Evolutionary conservation across 805 yeast species (phyloP).

Genomic region (Ogataea parapolymorpha): DNA sequence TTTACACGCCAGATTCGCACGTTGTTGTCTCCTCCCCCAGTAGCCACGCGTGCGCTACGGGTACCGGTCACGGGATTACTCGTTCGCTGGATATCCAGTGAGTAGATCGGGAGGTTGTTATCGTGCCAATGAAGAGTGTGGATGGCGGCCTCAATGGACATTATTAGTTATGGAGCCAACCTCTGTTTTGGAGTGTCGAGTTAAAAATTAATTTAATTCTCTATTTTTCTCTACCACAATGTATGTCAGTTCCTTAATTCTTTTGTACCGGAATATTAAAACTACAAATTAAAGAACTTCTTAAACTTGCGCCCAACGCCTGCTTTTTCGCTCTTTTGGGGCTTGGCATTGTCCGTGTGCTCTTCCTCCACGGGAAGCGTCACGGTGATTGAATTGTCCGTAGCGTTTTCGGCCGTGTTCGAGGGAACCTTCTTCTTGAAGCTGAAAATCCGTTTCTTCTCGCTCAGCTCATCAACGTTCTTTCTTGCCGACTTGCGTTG

Average conservation of each 20-base stretch:
- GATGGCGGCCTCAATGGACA: constrained; percentile 37
- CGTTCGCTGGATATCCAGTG: constrained; percentile 58
- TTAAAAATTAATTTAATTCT: background rate
- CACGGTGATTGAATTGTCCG: constrained; percentile 2
- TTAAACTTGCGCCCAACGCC: constrained; percentile 23
- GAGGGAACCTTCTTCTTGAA: constrained; percentile 4
- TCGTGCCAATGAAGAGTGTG: constrained; percentile 72
- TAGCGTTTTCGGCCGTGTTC: background rate
- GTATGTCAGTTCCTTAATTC: too few species aligned
- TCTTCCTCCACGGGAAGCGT: constrained; percentile 5
- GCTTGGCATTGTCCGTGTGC: constrained; percentile 1
- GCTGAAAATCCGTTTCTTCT: constrained; percentile 11
- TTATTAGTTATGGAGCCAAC: background rate
- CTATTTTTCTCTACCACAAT: background rate
- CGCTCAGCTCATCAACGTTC: constrained; percentile 16
- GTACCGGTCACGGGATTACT: constrained; percentile 1
- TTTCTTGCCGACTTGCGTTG: constrained; percentile 24
- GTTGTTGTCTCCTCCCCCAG: constrained; percentile 94
- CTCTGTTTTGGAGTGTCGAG: background rate
- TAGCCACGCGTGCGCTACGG: constrained; percentile 54
- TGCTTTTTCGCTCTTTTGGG: constrained; percentile 8
- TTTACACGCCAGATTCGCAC: constrained; percentile 49
- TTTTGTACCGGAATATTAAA: too few species aligned
- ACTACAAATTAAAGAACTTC: constrained; percentile 28
- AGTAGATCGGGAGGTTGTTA: constrained; percentile 70